phyloP scores from a whole-genome alignment of 192 early-diverging fungal species.

The Backusella liffmaniae region DNA sequence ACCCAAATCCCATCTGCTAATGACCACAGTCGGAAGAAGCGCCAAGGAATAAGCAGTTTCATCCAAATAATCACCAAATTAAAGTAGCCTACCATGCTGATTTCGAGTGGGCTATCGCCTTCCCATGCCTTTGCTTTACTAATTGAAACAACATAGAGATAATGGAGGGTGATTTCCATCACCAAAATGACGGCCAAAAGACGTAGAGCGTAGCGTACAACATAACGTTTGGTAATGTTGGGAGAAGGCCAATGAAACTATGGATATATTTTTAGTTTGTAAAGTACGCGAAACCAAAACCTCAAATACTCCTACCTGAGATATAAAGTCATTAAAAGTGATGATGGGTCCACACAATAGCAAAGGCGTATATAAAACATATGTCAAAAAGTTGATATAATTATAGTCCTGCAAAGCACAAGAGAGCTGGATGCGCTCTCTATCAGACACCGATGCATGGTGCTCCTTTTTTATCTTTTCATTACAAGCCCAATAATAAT shows the following conservation, averaged over 20 bases:
- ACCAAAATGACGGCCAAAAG: slow-evolving; percentile 61
- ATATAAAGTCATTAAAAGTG: slow-evolving; percentile 88
- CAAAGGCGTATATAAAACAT: slow-evolving; percentile 84
- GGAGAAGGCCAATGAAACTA: slow-evolving; percentile 57
- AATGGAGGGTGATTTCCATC: slow-evolving; percentile 91
- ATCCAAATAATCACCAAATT: slow-evolving; percentile 93
- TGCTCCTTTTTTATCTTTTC: slow-evolving; percentile 42
- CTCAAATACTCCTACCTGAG: slow-evolving; percentile 53
- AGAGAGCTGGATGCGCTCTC: slow-evolving; percentile 57
- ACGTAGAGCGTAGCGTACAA: slow-evolving; percentile 64
- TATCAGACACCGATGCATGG: slow-evolving; percentile 40
- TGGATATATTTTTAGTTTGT: not conserved
- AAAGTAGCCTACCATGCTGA: slow-evolving; percentile 86
- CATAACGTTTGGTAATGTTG: slow-evolving; percentile 30
- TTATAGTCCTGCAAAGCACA: slow-evolving; percentile 67
- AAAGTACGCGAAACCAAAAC: not conserved
- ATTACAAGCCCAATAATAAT: slow-evolving; percentile 75
- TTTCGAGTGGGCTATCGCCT: slow-evolving; percentile 73
- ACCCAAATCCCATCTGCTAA: slow-evolving; percentile 87
- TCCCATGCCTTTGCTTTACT: slow-evolving; percentile 85
- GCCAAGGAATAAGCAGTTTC: slow-evolving; percentile 94
- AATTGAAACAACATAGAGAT: slow-evolving; percentile 88
- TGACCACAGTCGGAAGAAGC: slow-evolving; percentile 97
- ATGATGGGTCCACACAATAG: slow-evolving; percentile 94
- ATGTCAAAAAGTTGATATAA: slow-evolving; percentile 73